Evolutionary conservation across 208 protist species (phyloP), one percentile per base, ranked within the genome.

Genomic region (Trypanosoma caninum): DNA sequence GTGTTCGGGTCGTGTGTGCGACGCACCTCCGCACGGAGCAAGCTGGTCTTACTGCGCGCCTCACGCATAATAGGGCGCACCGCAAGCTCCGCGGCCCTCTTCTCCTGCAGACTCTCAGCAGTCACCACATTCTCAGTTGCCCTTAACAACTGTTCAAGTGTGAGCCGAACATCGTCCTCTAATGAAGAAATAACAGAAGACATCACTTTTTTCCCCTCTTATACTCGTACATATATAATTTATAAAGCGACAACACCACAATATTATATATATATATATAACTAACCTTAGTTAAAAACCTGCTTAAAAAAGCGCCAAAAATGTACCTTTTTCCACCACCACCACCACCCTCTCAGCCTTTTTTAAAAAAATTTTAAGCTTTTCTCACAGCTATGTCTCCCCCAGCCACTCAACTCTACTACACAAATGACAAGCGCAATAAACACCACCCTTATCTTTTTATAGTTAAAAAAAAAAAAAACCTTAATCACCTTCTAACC

Each of bases 41-140:
- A 71, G 3, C 76, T 74, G 14, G 91, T 69, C 59, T 85, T 76
- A 46, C 69, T 80, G 22, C 84, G 78, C 20, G 82, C 81, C 62
- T 90, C 78, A 25, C 82, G 78, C 74, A 93, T 67, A 13, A 78
- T 37, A 8, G 83, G 83, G 1, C 76, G 77, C 10, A 76, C 76
- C 23, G 71, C 73, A 48, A 87, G 74, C 65, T 90, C 78, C 8
- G 69, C 69, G 31, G 76, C 74, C 59, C 89, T 90, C 66, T 93
- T 93, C 31, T 89, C 83, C 3, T 61, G 65, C 0, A 86, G 18
- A 2, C 69, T 64, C 2, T 50, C 48, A 16, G 81, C 68, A 48
- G 76, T 57, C 14, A 93, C 81, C 14, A 93, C 78, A n/a, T 27
- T 40, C 71, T 80, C 65, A 13, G 85, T 74, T 10, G 69, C 55